Conservation (phyloP, 2,329 filamentous ascomycete species). For the Aspergillus bombycis region DNA sequence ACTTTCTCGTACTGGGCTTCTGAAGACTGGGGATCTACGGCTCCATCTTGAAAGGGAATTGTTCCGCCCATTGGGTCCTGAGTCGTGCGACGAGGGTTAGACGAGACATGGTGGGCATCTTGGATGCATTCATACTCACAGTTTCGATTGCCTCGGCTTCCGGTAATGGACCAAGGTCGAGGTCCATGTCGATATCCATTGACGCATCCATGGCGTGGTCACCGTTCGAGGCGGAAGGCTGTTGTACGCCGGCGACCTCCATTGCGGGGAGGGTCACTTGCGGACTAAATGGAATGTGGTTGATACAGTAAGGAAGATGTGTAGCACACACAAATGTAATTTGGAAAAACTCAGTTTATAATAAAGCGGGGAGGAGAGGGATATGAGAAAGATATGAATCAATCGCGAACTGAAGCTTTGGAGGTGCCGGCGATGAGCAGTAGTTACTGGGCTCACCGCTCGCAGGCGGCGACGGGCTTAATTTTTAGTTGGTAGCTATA, state of each 20-base stretch:
- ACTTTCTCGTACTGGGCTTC: constrained; percentile 62
- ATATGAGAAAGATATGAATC: neutral
- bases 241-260: constrained; percentile 15
- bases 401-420: constrained; percentile 7
- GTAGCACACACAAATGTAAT: neutral
- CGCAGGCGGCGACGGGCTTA: neutral
- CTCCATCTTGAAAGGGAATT: constrained; percentile 22
- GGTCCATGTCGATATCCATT: constrained; percentile 77
- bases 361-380: neutral
- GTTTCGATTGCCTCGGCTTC: constrained; percentile 39
- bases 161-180: constrained; percentile 58
- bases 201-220: constrained; percentile 32
- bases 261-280: constrained; percentile 4
- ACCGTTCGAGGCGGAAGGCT: constrained; percentile 12
- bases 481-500: neutral
- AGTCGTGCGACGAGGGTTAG: constrained; percentile 2
- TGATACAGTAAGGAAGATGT: neutral
- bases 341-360: neutral
- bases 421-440: neutral
- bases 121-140: constrained; percentile 26
- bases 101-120: neutral
- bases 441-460: neutral
- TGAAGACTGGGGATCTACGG: constrained; percentile 32
- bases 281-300: neutral
- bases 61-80: constrained; percentile 29